phyloP scores from a whole-genome alignment of 2,329 filamentous ascomycete genomes.

The Trichophyton mentagrophytes region DNA sequence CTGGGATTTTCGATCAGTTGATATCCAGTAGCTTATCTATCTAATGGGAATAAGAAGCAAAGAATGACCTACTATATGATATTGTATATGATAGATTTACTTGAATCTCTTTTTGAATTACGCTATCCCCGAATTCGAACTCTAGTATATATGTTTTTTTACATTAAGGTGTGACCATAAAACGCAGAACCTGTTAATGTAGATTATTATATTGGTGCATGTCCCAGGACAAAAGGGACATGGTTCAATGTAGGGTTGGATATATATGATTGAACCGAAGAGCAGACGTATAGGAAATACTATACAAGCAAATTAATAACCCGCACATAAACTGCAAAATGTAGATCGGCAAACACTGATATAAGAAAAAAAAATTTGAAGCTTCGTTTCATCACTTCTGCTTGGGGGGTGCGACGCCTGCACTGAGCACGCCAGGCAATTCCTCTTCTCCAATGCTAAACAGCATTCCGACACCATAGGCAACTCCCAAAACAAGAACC shows the following conservation, averaged over 20 bases:
- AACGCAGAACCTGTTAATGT: background rate
- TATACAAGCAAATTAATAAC: background rate
- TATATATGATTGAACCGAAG: conserved; percentile 1
- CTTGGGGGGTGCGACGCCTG: conserved; percentile 66
- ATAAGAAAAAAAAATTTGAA: background rate
- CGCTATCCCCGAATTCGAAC: background rate
- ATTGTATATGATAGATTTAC: background rate
- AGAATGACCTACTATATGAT: background rate
- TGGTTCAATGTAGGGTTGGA: background rate
- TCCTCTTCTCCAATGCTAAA: conserved; percentile 76
- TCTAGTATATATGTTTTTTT: background rate
- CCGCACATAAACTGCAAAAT: background rate
- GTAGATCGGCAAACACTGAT: background rate
- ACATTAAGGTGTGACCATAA: no score
- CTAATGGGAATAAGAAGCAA: background rate
- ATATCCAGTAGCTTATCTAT: conserved; percentile 1
- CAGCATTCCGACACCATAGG: conserved; percentile 62
- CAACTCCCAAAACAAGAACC: conserved; percentile 53
- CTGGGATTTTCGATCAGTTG: background rate
- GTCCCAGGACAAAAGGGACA: background rate
- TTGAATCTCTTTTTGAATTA: background rate
- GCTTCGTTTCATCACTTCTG: conserved; percentile 25
- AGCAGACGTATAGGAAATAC: background rate
- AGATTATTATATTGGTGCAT: background rate
- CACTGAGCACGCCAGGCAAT: conserved; percentile 88